Conservation (phyloP, 495 filamentous ascomycete genomes). For the Bryoglossum gracile region DNA sequence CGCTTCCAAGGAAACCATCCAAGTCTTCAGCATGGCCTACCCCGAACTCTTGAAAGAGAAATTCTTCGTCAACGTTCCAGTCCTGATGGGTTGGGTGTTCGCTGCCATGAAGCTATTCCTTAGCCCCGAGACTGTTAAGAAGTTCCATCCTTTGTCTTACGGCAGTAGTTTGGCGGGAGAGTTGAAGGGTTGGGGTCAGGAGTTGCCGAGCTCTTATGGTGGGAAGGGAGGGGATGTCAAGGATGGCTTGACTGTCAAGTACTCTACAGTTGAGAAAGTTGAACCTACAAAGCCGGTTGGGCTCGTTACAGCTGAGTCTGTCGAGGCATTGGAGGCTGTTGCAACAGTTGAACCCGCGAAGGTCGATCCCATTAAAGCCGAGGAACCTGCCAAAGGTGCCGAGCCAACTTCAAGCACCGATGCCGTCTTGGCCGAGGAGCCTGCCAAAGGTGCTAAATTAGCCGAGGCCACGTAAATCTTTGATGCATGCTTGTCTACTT, state of each 20-base stretch:
- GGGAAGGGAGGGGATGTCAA: conserved; percentile 52
- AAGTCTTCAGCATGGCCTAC: conserved; percentile 69
- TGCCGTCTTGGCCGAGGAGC: no score
- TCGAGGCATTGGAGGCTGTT: no score
- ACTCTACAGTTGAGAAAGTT: conserved; percentile 5
- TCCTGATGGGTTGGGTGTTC: conserved; percentile 84
- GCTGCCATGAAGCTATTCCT: conserved; percentile 71
- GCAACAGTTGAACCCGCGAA: no score
- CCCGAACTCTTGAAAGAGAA: conserved; percentile 83
- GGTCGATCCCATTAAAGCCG: no score
- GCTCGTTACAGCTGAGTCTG: no score
- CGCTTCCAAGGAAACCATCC: conserved; percentile 70
- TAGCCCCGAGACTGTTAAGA: conserved; percentile 70
- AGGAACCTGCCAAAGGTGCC: no score
- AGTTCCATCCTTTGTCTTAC: conserved; percentile 76
- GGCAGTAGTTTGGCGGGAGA: conserved; percentile 62
- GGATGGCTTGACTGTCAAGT: conserved; percentile 25
- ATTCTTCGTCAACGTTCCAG: conserved; percentile 87
- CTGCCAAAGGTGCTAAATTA: no score
- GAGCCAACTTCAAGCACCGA: no score
- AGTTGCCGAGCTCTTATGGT: conserved; percentile 61
- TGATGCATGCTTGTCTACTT: no score
- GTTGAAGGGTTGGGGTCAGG: conserved; percentile 44
- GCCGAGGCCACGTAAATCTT: no score
- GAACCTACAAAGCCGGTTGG: no score